A percentile compares a stretch with the other conserved stretches of the same genome.
Conservation (phyloP, 352 stramenopile genomes). For the Pelagophyceae sp. region DNA sequence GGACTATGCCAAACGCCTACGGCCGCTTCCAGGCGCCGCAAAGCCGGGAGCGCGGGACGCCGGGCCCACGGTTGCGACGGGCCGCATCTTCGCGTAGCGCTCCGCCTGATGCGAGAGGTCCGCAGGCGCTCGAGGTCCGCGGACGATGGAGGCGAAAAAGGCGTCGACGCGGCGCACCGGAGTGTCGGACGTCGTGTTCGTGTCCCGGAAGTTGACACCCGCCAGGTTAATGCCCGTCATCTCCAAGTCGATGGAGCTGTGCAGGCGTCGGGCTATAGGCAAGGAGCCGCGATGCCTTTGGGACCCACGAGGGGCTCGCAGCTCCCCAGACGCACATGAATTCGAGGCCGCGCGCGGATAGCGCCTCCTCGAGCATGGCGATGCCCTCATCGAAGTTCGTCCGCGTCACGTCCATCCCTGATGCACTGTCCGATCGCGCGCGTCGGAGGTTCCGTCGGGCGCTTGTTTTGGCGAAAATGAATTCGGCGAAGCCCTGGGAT, state of each 20-base stretch:
- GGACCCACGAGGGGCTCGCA: neutral
- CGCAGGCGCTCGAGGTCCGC: neutral
- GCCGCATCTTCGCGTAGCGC: constrained; percentile 11
- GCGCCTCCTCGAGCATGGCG: neutral
- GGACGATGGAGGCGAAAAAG: neutral
- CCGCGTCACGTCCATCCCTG: constrained; percentile 9
- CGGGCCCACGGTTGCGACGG: neutral
- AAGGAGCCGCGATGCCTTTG: neutral
- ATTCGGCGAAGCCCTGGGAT: too few relatives aligned
- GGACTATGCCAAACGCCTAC: constrained; percentile 4
- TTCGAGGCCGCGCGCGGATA: neutral
- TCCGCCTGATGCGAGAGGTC: neutral
- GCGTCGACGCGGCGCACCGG: neutral
- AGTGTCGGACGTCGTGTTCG: neutral
- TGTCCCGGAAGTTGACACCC: neutral
- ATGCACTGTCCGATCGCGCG: too few relatives aligned
- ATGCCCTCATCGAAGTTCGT: neutral
- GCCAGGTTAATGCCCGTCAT: constrained; percentile 1
- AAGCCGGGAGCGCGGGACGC: neutral
- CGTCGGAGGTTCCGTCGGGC: too few relatives aligned
- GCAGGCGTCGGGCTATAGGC: too few relatives aligned
- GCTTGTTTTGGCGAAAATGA: too few relatives aligned
- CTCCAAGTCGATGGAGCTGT: constrained; percentile 4
- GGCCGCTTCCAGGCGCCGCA: neutral
- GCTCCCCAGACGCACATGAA: neutral